phyloP scores from a whole-genome alignment of 1,139 yeast species.

The Saccharomyces hybrid region DNA sequence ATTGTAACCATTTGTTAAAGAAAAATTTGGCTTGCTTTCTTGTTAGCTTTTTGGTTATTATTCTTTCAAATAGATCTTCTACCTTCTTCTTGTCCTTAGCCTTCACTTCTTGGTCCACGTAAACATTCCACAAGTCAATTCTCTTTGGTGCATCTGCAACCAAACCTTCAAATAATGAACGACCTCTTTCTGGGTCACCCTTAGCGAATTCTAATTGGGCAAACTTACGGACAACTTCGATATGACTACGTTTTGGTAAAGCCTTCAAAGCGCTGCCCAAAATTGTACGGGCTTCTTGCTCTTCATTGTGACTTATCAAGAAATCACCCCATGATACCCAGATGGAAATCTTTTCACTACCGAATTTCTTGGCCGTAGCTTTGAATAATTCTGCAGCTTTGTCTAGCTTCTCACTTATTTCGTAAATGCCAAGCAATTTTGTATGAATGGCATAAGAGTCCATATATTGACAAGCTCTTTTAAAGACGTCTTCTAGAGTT shows the following conservation, averaged over 20 bases:
- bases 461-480: constrained; percentile 83
- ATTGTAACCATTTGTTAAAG: constrained; percentile 85
- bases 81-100: constrained; percentile 51
- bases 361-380: constrained; percentile 72
- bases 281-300: constrained; percentile 58
- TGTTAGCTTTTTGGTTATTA: constrained; percentile 57
- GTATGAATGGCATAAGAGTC: constrained; percentile 77
- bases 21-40: constrained; percentile 92
- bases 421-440: constrained; percentile 67
- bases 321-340: constrained; percentile 80
- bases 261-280: constrained; percentile 66
- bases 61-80: constrained; percentile 78
- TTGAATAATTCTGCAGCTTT: constrained; percentile 63
- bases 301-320: constrained; percentile 51
- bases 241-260: constrained; percentile 68
- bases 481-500: constrained; percentile 69
- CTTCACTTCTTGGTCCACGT: constrained; percentile 87
- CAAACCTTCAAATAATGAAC: constrained; percentile 89
- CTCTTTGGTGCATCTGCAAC: constrained; percentile 86
- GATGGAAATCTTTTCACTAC: constrained; percentile 52
- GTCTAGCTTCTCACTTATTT: constrained; percentile 60
- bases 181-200: constrained; percentile 91
- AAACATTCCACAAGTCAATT: constrained; percentile 90
- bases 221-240: constrained; percentile 77
- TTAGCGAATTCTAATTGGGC: constrained; percentile 80